Conservation (phyloP, 257 asterid genomes). For the Ajuga chamaepitys region DNA sequence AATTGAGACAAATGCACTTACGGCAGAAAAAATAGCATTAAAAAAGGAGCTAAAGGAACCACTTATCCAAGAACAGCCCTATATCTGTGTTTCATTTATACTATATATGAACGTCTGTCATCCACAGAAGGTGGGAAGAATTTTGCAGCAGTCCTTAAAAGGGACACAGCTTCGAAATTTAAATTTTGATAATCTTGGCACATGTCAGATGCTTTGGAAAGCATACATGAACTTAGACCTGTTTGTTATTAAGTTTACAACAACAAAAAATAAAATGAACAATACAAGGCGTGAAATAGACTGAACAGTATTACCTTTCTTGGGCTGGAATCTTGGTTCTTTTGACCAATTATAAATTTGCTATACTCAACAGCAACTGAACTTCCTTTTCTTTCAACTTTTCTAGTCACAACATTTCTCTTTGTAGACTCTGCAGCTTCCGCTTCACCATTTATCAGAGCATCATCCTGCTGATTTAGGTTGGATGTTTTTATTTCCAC, state of each 20-base stretch:
- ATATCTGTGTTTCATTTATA: background rate
- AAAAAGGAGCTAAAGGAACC: background rate
- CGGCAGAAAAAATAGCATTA: background rate
- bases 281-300: background rate
- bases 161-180: background rate
- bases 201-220: background rate
- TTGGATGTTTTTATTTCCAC: constrained; percentile 24
- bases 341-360: constrained; percentile 44
- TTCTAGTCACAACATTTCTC: constrained; percentile 30
- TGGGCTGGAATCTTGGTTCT: constrained; percentile 42
- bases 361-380: constrained; percentile 40
- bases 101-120: background rate
- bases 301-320: constrained; percentile 51
- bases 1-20: too few relatives aligned
- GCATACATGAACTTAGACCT: background rate
- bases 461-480: constrained; percentile 40
- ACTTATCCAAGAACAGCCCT: background rate
- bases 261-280: background rate
- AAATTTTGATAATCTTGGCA: background rate
- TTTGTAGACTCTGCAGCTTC: constrained; percentile 43
- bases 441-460: constrained; percentile 39
- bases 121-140: background rate
- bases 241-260: background rate
- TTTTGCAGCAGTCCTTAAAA: background rate
- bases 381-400: constrained; percentile 44